A percentile compares a stretch with the other conserved stretches of the same genome.
Evolutionary conservation across 2,329 filamentous ascomycete genomes (phyloP).

Genomic region (Proliferodiscus dingleyae): DNA sequence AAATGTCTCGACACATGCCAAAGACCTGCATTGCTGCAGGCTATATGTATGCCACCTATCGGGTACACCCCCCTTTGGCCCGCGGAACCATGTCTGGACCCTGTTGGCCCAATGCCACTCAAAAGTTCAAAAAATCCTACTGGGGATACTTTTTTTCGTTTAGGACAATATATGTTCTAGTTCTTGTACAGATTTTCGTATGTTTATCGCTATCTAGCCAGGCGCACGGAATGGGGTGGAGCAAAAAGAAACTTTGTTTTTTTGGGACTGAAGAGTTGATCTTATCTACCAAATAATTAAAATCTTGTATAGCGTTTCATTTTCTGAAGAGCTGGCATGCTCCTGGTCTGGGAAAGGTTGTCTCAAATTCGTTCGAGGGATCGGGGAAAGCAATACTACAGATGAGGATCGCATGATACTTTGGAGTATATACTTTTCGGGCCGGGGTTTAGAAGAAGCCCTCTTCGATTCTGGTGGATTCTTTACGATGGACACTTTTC

Average conservation of each 20-base stretch:
- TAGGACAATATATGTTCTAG: constrained; percentile 6
- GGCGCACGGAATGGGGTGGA: constrained; percentile 15
- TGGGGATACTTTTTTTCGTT: constrained; percentile 3
- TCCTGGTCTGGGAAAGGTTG: constrained; percentile 4
- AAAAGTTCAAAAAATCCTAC: constrained; percentile 6
- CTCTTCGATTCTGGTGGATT: not conserved
- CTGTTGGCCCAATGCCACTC: too few species aligned
- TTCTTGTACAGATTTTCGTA: too few species aligned
- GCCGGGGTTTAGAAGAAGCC: too few species aligned
- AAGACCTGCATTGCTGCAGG: too few species aligned
- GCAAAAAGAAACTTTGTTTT: constrained; percentile 1
- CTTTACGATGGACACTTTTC: not conserved
- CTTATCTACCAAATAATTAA: constrained; percentile 12
- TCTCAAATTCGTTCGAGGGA: not conserved
- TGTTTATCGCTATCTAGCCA: constrained; percentile 15
- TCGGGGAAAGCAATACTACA: too few species aligned
- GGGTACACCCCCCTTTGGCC: too few species aligned
- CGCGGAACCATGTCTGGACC: too few species aligned
- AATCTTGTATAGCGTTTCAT: constrained; percentile 5
- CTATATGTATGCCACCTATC: too few species aligned
- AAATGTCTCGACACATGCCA: too few species aligned
- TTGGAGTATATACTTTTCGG: not conserved
- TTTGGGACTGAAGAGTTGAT: too few species aligned
- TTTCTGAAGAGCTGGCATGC: constrained; percentile 15
- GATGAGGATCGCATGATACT: not conserved